Conservation (phyloP, 139 green algal genomes). For the Coccomyxa sp. region DNA sequence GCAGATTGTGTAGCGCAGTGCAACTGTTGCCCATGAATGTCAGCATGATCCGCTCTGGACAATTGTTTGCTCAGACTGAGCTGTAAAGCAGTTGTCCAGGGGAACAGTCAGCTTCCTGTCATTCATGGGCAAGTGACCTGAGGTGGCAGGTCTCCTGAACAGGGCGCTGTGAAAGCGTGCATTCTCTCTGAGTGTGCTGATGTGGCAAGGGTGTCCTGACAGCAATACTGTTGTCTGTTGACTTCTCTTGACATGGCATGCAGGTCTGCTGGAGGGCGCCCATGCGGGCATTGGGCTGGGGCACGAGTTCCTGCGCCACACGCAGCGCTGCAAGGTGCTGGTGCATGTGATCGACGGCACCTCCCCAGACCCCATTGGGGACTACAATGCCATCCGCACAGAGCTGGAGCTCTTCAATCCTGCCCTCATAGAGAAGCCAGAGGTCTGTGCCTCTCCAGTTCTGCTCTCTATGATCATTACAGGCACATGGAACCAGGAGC, state of each 20-base stretch:
- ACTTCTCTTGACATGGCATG: neutral
- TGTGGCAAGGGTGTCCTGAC: no score
- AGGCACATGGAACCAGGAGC: neutral
- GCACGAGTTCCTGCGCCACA: conserved; percentile 88
- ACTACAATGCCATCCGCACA: conserved; percentile 79
- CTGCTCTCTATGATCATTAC: neutral
- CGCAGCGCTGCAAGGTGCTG: conserved; percentile 66
- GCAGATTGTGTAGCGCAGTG: no score
- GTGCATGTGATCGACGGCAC: conserved; percentile 95
- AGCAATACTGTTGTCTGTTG: no score
- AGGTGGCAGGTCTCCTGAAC: no score
- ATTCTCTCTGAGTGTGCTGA: no score
- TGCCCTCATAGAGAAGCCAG: conserved; percentile 76
- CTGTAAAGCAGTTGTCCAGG: no score
- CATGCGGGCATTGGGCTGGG: conserved; percentile 86
- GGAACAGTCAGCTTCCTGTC: no score
- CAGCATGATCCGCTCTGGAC: no score
- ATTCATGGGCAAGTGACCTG: no score
- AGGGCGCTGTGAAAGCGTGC: no score
- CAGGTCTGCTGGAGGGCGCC: conserved; percentile 92
- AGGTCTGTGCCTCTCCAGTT: conserved; percentile 29
- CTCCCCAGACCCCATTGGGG: conserved; percentile 81
- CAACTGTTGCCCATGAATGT: no score
- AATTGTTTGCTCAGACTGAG: no score
- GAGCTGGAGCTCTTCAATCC: conserved; percentile 95